A percentile compares a stretch with the other conserved stretches of the same genome.
Conservation (phyloP, 768 basidiomycete species). For the Lactifluus volemus region DNA sequence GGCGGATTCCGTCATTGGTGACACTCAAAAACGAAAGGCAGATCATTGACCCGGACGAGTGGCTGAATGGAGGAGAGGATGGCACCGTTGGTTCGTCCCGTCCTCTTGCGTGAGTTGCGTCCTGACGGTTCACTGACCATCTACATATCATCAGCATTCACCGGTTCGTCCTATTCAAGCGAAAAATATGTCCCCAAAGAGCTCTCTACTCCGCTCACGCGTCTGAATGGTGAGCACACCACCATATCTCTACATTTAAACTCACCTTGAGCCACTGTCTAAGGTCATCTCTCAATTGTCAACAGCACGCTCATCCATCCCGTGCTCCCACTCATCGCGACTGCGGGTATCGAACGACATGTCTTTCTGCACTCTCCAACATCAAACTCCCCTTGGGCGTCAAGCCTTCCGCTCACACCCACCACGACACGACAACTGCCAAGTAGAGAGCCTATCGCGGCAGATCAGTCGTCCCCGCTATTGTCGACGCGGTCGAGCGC, state of each 20-base stretch:
- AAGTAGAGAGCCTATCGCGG: constrained; percentile 26
- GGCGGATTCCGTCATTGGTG: constrained; percentile 54
- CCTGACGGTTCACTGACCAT: neutral
- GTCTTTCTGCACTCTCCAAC: constrained; percentile 64
- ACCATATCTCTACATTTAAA: neutral
- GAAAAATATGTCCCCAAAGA: constrained; percentile 49
- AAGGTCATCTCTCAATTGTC: constrained; percentile 71
- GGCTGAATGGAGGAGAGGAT: constrained; percentile 31
- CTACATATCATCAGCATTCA: constrained; percentile 8
- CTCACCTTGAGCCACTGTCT: neutral
- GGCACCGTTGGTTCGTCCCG: constrained; percentile 31
- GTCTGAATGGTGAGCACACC: constrained; percentile 43
- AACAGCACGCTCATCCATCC: constrained; percentile 72
- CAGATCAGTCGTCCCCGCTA: constrained; percentile 31
- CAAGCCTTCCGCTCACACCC: constrained; percentile 39
- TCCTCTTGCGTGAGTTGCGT: neutral
- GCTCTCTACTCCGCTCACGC: constrained; percentile 52
- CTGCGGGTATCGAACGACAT: constrained; percentile 66
- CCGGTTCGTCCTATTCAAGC: constrained; percentile 26
- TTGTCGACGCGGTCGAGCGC: constrained; percentile 26
- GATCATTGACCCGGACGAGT: constrained; percentile 37
- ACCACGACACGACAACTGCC: constrained; percentile 39
- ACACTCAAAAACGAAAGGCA: constrained; percentile 38
- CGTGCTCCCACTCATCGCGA: constrained; percentile 51
- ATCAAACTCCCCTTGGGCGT: constrained; percentile 37